Evolutionary conservation across 148 eudicot genomes (phyloP).

Genomic region (Silene latifolia): DNA sequence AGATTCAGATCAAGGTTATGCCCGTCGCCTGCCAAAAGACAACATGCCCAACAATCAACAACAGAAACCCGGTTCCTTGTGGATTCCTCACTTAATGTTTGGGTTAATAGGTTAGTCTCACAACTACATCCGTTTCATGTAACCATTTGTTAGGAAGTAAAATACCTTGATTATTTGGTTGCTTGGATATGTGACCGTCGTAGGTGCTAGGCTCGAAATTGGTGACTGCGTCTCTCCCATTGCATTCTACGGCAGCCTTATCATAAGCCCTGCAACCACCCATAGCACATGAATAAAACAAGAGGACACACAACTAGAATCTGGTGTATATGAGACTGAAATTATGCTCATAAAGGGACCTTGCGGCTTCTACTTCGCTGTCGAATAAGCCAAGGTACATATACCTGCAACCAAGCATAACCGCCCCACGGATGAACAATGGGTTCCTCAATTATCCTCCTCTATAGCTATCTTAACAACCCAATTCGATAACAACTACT

Average conservation of each 20-base stretch:
- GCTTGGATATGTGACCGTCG: constrained; percentile 36
- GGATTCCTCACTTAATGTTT: neutral
- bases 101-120: neutral
- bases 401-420: constrained; percentile 76
- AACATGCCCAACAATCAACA: constrained; percentile 19
- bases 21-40: constrained; percentile 24
- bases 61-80: neutral
- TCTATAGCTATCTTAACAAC: constrained; percentile 17
- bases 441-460: constrained; percentile 19
- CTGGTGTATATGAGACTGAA: constrained; percentile 2
- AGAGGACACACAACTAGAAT: neutral
- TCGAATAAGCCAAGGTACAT: constrained; percentile 84
- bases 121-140: neutral
- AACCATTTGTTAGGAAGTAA: neutral
- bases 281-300: constrained; percentile 16
- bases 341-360: constrained; percentile 43
- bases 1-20: constrained; percentile 48
- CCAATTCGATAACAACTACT: neutral
- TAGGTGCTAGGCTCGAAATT: constrained; percentile 59
- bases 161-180: constrained; percentile 43
- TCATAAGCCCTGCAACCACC: constrained; percentile 71
- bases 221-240: constrained; percentile 63
- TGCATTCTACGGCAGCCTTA: constrained; percentile 66
- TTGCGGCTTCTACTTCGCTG: constrained; percentile 83
- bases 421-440: constrained; percentile 41